phyloP scores from a whole-genome alignment of 2,329 filamentous ascomycete genomes.

The Paracorniculantispora psalliotae region DNA sequence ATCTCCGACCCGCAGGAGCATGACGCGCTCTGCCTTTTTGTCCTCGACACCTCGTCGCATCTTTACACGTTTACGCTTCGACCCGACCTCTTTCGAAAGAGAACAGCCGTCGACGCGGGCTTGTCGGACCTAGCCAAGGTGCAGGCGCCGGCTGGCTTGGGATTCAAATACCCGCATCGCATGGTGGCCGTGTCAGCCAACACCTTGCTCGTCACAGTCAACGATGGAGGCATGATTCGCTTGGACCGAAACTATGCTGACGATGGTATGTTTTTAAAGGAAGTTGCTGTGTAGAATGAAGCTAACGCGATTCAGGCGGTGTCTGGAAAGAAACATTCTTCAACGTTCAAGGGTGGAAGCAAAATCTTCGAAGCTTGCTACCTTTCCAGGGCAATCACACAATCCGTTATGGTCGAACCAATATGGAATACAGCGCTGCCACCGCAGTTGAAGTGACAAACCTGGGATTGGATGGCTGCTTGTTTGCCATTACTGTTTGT shows the following conservation, averaged over 20 bases:
- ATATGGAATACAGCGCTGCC: conserved; percentile 63
- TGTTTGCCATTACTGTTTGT: conserved; percentile 71
- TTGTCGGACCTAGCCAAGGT: conserved; percentile 73
- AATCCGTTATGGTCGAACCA: conserved; percentile 57
- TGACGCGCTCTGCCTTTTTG: conserved; percentile 73
- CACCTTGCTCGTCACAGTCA: conserved; percentile 73
- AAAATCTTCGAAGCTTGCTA: conserved; percentile 61
- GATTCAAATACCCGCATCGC: conserved; percentile 74
- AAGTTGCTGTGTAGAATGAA: neutral
- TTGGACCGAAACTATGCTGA: conserved; percentile 56
- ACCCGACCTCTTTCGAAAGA: conserved; percentile 73
- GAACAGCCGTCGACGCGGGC: conserved; percentile 64
- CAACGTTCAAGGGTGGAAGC: conserved; percentile 67
- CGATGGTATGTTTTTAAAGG: conserved; percentile 35
- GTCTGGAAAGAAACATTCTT: conserved; percentile 69
- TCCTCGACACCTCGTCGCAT: conserved; percentile 71
- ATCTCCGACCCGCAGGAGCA: conserved; percentile 75
- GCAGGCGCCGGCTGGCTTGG: conserved; percentile 66
- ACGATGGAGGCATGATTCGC: conserved; percentile 70
- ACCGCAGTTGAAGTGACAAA: conserved; percentile 55
- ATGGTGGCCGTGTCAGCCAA: conserved; percentile 69
- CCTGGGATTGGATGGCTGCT: conserved; percentile 43
- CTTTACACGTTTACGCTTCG: conserved; percentile 81
- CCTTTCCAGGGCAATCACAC: conserved; percentile 62
- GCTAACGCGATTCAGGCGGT: conserved; percentile 19